phyloP scores from a whole-genome alignment of 2,329 filamentous ascomycete species.

The Arthrobotrys megalospora region DNA sequence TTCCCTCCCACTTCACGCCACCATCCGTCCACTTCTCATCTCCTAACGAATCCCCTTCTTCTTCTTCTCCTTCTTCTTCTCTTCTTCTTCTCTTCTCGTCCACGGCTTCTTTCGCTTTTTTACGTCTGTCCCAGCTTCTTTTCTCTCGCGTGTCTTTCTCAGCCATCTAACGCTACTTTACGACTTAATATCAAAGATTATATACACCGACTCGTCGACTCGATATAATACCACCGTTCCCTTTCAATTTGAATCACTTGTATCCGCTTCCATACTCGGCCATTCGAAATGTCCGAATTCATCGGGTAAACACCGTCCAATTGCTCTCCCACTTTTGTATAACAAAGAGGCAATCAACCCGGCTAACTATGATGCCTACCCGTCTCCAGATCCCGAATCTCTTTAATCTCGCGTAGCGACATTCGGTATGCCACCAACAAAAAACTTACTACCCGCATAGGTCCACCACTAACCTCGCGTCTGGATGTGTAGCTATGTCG shows the following conservation, averaged over 20 bases:
- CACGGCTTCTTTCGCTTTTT: conserved; percentile 30
- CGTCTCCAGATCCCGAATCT: conserved; percentile 83
- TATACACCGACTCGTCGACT: conserved; percentile 21
- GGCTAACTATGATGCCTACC: conserved; percentile 51
- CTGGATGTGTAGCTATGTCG: conserved; percentile 81
- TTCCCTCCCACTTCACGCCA: conserved; percentile 15
- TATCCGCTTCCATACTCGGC: not conserved
- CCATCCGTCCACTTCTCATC: conserved; percentile 23
- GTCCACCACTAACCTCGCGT: conserved; percentile 41
- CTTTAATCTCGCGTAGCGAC: conserved; percentile 96
- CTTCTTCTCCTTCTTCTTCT: conserved; percentile 10
- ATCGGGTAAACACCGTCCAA: conserved; percentile 72
- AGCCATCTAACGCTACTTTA: conserved; percentile 30
- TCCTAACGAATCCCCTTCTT: conserved; percentile 51
- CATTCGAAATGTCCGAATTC: conserved; percentile 73
- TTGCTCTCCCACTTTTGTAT: conserved; percentile 66
- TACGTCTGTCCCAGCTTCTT: conserved; percentile 14
- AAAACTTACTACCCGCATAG: not conserved
- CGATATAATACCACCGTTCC: conserved; percentile 19
- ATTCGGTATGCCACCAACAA: conserved; percentile 79
- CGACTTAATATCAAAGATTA: conserved; percentile 63
- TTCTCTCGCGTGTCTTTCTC: conserved; percentile 33
- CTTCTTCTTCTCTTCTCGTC: conserved; percentile 10
- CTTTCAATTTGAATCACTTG: conserved; percentile 1
- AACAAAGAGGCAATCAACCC: conserved; percentile 55